Evolutionary conservation across 805 yeast genomes (phyloP), one percentile per base, ranked within the genome.

Genomic region (Candida tallmaniae): DNA sequence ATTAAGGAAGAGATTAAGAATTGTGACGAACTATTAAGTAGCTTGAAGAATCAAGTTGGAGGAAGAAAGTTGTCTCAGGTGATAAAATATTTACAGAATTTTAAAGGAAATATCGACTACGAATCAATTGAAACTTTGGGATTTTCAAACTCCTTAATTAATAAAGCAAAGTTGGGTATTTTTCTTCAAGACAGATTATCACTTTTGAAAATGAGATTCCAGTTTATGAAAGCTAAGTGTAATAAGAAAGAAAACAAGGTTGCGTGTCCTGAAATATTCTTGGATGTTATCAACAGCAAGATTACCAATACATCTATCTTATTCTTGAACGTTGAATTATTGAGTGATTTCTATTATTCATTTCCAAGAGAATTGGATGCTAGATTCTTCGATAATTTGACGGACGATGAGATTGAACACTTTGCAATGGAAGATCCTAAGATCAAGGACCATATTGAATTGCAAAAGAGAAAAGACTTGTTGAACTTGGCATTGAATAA

Each of bases 341-440:
- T 93, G 42, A 83, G 95, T 46, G 98, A 94, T 59, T 93, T 93
- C 53, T 94, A 90, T 55, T 93, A 94, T 58, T 87, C 88, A 48
- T 90, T 93, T 60, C 46, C 99, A 2, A 73, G 97, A 39, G 97
- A 88, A 58, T 69, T 93, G 42, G 99, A 93, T 56, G 68, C 69
- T 33, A 78, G 78, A 44, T 72, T 93, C 36, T 79, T 80, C 31
- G 67, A 70, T 40, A 70, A 71, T 27, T 64, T 93, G 50, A 66
- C 76, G 6, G 70, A 72, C 32, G 94, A 86, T 35, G 94, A 89
- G 52, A 72, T 93, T 32, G 97, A 89, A 50, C 62, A 62, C 40
- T 86, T 90, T 62, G 98, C 98, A 0, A 86, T 87, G 48, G 97
- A 93, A 59, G 96, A 93, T 60, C 93, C 96, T 14, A 84, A 80